Base-by-base conservation (phyloP, 306 rosid species). In the Oemleria cerasiformis region DNA sequence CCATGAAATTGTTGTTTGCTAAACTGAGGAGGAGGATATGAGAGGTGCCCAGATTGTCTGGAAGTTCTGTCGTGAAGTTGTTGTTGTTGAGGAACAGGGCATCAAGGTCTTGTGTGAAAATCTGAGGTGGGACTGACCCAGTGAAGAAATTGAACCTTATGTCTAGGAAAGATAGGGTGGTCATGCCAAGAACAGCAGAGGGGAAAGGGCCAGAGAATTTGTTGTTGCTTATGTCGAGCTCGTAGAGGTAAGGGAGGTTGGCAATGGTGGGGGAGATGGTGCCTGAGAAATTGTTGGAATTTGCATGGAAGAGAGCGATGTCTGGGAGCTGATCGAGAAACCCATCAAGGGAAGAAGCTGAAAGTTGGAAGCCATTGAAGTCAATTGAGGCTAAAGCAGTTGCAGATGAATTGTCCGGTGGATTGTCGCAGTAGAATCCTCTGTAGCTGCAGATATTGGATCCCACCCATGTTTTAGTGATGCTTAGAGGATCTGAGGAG, bases 251-350 rank as follows among this genome's bases (percentile, higher is more conserved):
- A 43, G 84, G 85, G 9, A 92, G 89, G 1, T 79, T 86, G 49
- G 89, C 19, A 19, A 87, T 80, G 71, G 84, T 74, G 2, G 88
- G 48, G 39, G 96, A 79, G 74, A 92, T 73, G 0, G 92, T 85
- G 75, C 98, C 97, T 2, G 75, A 8, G 21, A 92, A 90, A 16
- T 73, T 85, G 86, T 92, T 92, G 79, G 97, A 84, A 73, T 92
- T 90, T 65, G 96, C 98, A 85, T 88, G 96, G 81, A 90, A 92
- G 12, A 90, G 84, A 73, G 98, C 97, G 62, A 90, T 78, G 72
- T 92, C 96, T 12, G 93, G 92, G 9, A 93, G 92, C 5, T 78
- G 86, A 68, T 93, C 93, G 42, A 93, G 81, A 41, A 93, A 93
- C 47, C 92, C 98, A 49, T 90, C 90, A 5, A 93, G 93, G 9